These are phyloP conservation scores for Microcyclospora tardicrescens DNA, from an alignment of 2,329 filamentous ascomycete species.

Conservation along the genomic window DNA sequence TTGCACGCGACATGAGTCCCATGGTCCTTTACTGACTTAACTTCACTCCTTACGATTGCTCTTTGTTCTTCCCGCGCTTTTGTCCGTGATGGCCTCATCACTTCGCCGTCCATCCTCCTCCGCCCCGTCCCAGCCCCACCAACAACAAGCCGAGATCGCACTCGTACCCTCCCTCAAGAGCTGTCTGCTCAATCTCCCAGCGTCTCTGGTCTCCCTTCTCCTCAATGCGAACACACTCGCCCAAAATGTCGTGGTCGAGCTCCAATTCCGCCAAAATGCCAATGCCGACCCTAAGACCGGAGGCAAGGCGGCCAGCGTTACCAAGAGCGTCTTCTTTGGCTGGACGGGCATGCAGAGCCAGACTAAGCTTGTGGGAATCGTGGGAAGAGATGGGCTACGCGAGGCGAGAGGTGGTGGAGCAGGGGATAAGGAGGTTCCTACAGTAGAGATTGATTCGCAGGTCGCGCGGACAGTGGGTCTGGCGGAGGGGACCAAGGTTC, in stretches of 20 bases:
- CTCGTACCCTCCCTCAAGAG: conserved; percentile 73
- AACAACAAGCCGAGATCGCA: conserved; percentile 48
- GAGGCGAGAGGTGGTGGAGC: conserved; percentile 31
- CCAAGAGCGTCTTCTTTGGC: conserved; percentile 70
- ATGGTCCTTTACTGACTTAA: too few relatives aligned
- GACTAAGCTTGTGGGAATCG: conserved; percentile 59
- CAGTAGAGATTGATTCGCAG: conserved; percentile 78
- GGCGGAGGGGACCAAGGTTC: conserved; percentile 67
- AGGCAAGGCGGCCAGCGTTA: conserved; percentile 24
- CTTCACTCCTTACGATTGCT: too few relatives aligned
- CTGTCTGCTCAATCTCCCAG: conserved; percentile 85
- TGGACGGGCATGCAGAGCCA: conserved; percentile 99
- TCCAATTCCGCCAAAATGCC: conserved; percentile 56
- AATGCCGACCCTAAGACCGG: conserved; percentile 20
- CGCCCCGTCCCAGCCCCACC: neutral
- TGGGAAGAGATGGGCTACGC: conserved; percentile 57
- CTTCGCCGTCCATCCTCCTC: neutral
- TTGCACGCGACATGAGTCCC: too few relatives aligned
- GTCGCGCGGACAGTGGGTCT: conserved; percentile 67
- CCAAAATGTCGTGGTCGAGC: conserved; percentile 92
- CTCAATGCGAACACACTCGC: conserved; percentile 83
- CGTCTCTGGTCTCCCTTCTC: conserved; percentile 69
- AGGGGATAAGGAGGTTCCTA: conserved; percentile 61
- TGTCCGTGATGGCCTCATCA: neutral
- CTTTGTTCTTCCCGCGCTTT: too few relatives aligned